Evolutionary conservation across 2,329 filamentous ascomycete genomes (phyloP).

Genomic region (Fusarium liriodendri): DNA sequence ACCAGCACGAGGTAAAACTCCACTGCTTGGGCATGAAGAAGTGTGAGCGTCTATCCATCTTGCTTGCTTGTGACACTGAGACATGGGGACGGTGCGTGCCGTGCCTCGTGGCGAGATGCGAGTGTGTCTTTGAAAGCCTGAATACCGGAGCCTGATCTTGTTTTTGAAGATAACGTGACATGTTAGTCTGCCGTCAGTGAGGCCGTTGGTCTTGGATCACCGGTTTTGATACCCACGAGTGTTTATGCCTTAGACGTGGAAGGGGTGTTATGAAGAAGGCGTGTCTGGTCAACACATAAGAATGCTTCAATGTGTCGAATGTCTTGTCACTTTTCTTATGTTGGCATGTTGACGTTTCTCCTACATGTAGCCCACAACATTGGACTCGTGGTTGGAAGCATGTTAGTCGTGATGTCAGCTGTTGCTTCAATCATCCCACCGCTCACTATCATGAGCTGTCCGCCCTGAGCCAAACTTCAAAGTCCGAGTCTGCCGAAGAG

Average conservation of each 20-base stretch:
- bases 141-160: not conserved
- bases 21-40: not conserved
- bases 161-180: not conserved
- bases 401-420: not conserved
- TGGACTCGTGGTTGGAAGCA: not conserved
- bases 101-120: not conserved
- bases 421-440: not conserved
- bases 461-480: not conserved
- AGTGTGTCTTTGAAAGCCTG: not conserved
- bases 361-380: not conserved
- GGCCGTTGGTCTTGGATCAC: not conserved
- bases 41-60: not conserved
- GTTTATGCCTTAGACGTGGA: not conserved
- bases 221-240: not conserved
- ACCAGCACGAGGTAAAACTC: not conserved
- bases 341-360: not conserved
- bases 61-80: not conserved
- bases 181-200: not conserved
- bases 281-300: not conserved
- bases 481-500: not conserved
- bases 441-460: not conserved
- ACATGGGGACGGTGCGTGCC: not conserved
- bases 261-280: not conserved
- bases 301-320: not conserved
- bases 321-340: not conserved